phyloP scores from a whole-genome alignment of 2,329 filamentous ascomycete genomes.

The Colletotrichum scovillei region DNA sequence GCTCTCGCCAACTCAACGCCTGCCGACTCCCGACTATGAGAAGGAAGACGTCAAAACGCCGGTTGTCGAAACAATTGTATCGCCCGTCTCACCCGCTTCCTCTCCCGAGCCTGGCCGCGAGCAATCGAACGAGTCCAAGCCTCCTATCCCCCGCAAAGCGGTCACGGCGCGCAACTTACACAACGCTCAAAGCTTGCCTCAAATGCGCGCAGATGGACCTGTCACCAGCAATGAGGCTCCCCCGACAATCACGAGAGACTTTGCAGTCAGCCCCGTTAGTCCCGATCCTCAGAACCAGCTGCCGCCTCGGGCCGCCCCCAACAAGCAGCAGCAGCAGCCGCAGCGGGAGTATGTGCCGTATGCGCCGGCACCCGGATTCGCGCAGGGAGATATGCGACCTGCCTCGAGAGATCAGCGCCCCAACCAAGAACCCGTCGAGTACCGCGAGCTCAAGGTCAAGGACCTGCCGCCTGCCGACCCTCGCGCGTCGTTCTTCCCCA shows the following conservation, averaged over 20 bases:
- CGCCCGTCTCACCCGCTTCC: conserved; percentile 58
- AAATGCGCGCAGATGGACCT: conserved; percentile 35
- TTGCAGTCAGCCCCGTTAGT: conserved; percentile 36
- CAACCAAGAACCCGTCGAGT: conserved; percentile 42
- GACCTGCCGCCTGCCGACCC: conserved; percentile 47
- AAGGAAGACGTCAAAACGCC: conserved; percentile 54
- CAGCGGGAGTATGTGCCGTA: conserved; percentile 10
- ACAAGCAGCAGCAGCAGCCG: conserved; percentile 29
- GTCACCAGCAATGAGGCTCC: conserved; percentile 40
- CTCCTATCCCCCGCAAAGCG: conserved; percentile 41
- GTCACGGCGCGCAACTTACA: conserved; percentile 40
- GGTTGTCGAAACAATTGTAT: conserved; percentile 49
- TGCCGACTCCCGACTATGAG: conserved; percentile 62
- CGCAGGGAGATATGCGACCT: conserved; percentile 14
- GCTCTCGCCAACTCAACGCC: conserved; percentile 44
- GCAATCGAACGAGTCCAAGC: conserved; percentile 35
- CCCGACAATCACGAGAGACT: conserved; percentile 37
- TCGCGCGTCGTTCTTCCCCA: conserved; percentile 51
- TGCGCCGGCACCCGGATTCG: conserved; percentile 1
- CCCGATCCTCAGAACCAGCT: conserved; percentile 40
- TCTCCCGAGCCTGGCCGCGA: conserved; percentile 51
- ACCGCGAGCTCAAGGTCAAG: conserved; percentile 51
- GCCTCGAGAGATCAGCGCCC: conserved; percentile 23
- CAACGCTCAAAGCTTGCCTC: conserved; percentile 39
- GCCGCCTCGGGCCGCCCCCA: conserved; percentile 48